A percentile compares a stretch with the other conserved stretches of the same genome.
phyloP scores from a whole-genome alignment of 2,329 filamentous ascomycete species.

The Alternaria gaisen region DNA sequence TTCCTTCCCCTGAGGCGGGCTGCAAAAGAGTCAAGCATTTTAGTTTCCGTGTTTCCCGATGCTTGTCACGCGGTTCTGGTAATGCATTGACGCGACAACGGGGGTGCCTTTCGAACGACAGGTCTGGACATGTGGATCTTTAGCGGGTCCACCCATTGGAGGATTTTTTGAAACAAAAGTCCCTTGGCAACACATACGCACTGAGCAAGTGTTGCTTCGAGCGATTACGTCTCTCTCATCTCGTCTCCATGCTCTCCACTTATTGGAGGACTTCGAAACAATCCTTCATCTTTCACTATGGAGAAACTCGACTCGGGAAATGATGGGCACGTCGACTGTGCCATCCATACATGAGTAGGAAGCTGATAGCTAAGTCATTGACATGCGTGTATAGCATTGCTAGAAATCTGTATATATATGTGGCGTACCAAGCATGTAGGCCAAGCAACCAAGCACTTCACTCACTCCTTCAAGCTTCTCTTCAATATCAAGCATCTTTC shows the following conservation, averaged over 20 bases:
- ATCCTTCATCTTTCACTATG: conserved; percentile 21
- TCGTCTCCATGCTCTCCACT: neutral
- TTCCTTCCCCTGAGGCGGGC: neutral
- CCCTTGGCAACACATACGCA: neutral
- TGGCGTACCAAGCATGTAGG: conserved; percentile 21
- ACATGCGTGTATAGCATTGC: neutral
- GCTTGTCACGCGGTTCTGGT: neutral
- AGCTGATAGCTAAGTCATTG: neutral
- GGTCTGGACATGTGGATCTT: neutral
- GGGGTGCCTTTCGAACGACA: neutral
- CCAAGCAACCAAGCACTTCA: conserved; percentile 23
- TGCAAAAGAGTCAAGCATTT: neutral
- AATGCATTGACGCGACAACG: neutral
- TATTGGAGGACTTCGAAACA: conserved; percentile 15
- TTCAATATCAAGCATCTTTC: conserved; percentile 8
- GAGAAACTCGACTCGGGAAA: conserved; percentile 2
- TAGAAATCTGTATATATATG: conserved; percentile 17
- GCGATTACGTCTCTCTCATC: neutral
- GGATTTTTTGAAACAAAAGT: neutral
- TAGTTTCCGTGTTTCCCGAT: conserved; percentile 5
- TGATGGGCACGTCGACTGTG: conserved; percentile 3
- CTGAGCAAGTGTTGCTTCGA: neutral
- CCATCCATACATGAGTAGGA: neutral
- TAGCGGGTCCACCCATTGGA: neutral
- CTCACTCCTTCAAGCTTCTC: conserved; percentile 14